A percentile compares a stretch with the other conserved stretches of the same genome.
Evolutionary conservation across 495 filamentous ascomycete species (phyloP).

Genomic region (Penicillium verhagenii): DNA sequence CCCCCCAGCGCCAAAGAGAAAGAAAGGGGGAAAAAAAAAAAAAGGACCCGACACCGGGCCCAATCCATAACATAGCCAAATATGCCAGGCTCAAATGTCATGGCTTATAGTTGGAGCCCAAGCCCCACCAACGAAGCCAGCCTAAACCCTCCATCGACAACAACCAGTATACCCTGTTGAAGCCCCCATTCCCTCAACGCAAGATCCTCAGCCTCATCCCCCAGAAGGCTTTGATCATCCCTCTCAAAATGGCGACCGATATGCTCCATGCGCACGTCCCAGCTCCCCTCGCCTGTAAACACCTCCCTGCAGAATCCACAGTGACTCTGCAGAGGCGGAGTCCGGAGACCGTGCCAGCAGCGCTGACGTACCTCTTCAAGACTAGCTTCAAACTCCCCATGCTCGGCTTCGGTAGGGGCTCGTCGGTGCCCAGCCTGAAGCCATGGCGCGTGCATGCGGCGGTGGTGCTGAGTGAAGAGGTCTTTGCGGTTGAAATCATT

Average conservation of each 20-base stretch:
- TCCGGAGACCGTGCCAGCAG: slow-evolving; percentile 60
- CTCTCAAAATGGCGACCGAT: slow-evolving; percentile 79
- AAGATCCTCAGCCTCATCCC: slow-evolving; percentile 42
- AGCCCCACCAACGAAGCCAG: slow-evolving; percentile 5
- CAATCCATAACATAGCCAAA: not conserved
- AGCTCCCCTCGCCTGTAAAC: slow-evolving; percentile 65
- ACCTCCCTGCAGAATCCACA: slow-evolving; percentile 66
- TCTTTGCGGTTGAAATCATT: slow-evolving; percentile 92
- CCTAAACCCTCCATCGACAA: slow-evolving; percentile 16
- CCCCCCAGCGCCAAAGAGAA: too few species aligned
- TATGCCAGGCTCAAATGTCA: too few species aligned
- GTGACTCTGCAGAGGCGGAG: slow-evolving; percentile 56
- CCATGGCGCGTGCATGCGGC: slow-evolving; percentile 81
- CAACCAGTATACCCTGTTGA: slow-evolving; percentile 41
- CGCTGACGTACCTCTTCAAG: slow-evolving; percentile 40
- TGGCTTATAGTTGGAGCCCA: not conserved
- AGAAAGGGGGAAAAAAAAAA: too few species aligned
- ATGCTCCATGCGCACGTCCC: slow-evolving; percentile 90
- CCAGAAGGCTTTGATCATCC: slow-evolving; percentile 20
- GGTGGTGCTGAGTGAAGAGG: slow-evolving; percentile 87
- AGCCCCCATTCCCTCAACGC: slow-evolving; percentile 53
- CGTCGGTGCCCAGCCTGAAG: slow-evolving; percentile 23
- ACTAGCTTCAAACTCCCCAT: slow-evolving; percentile 21
- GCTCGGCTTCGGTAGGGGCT: slow-evolving; percentile 38
- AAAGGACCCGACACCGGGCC: not conserved